A percentile compares a stretch with the other conserved stretches of the same genome.
Evolutionary conservation across 768 basidiomycete genomes (phyloP).

Genomic region (Tulasnella sp.): DNA sequence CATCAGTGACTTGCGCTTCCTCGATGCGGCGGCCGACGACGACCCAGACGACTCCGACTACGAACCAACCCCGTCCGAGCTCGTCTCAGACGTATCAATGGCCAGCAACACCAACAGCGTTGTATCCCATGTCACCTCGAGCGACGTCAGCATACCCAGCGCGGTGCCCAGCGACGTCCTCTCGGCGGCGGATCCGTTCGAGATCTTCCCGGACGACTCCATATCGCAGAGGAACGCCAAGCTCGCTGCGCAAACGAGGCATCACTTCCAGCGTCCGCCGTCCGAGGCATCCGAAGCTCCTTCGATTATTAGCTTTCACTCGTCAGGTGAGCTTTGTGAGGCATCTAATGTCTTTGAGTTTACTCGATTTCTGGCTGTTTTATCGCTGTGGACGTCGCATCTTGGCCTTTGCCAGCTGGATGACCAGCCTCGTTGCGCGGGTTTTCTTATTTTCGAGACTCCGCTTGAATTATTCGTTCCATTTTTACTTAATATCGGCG

Average conservation of each 20-base stretch:
- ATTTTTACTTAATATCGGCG: no score
- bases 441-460: not conserved
- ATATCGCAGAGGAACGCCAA: not conserved
- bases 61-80: not conserved
- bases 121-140: not conserved
- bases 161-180: not conserved
- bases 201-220: slow-evolving; percentile 6
- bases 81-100: not conserved
- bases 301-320: not conserved
- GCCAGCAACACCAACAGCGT: no score
- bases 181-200: not conserved
- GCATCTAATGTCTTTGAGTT: no score
- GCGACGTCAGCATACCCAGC: not conserved
- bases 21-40: not conserved
- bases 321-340: not conserved
- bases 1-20: not conserved
- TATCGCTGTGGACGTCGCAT: no score
- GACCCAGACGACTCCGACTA: not conserved
- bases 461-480: not conserved
- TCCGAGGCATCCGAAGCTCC: not conserved
- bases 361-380: no score
- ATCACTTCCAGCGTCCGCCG: not conserved
- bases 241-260: not conserved
- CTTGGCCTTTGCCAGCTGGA: not conserved
- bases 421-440: not conserved